Evolutionary conservation across 495 filamentous ascomycete species (phyloP), one percentile per base, ranked within the genome.

Genomic region (Neurospora sp.): DNA sequence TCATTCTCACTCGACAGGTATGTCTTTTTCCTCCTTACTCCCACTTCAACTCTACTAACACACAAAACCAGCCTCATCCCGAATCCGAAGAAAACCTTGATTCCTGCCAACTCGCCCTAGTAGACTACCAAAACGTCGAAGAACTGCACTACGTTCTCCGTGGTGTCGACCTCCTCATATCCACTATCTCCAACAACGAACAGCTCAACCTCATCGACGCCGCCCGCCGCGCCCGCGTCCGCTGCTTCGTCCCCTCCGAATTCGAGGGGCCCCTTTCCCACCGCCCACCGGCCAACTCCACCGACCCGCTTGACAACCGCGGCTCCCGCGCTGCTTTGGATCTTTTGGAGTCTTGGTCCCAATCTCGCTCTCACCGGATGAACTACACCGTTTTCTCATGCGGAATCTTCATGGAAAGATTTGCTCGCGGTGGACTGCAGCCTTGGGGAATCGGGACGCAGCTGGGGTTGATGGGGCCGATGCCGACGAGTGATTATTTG

Each of bases 391-490:
- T 89, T 42, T 92, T 94, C 74, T 86, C 87, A 1, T 94, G 91
- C 77, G 91, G 91, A 42, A 77, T 93, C n/a, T 89, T 93, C 75
- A 93, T 92, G 83, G 91, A 94, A 76, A 83, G 91, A 12, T 93
- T 94, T 78, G 86, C 84, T 9, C 88, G 87, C 12, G 91, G 91
- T 4, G 53, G 53, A 9, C 81, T 94, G 69, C 80, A 80, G 27
- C 78, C 81, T 3, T 85, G 84, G 70, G 79, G 83, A 4, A 89
- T 93, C 41, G 89, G 90, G 9, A 71, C 77, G 20, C 78, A 80
- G 9, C 80, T 79, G 48, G 82, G 83, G 14, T 77, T 89, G 40
- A 80, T 82, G 18, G 83, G 82, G 31, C 88, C 90, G 72, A 35
- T 65, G 53, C 5, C 6, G 7, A 65, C 3, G 27, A 89, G 88